Evolutionary conservation across 305 asterid species (phyloP), one percentile per base, ranked within the genome.

Genomic region (Fraxinus paxiana): DNA sequence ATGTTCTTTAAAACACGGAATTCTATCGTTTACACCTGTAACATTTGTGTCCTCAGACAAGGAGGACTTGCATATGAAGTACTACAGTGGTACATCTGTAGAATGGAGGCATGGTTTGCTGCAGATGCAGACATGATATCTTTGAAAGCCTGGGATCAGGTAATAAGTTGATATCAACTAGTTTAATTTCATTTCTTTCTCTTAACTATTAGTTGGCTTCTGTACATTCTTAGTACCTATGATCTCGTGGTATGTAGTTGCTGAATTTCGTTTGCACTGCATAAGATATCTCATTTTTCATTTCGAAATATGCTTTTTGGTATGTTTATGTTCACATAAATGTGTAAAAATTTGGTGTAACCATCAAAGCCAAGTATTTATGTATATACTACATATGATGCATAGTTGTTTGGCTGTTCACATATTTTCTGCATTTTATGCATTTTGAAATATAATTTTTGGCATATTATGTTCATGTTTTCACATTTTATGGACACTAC

Each of bases 71-170:
- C 98, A 9, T 84, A 86, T 78, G 92, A 96, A 88, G 99, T 96
- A 78, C 79, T 94, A 86, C 97, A 96, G 84, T 96, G 99, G 99
- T 96, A 87, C 90, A 86, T 96, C 69, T 94, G 98, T 85, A 89
- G 99, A 90, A 96, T 96, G 98, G 99, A 96, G 86, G 99, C 99
- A 63, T 96, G 99, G 99, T 96, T 96, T 88, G 98, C 98, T 88
- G 97, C 99, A 17, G 99, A 94, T 92, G 95, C 97, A 71, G 96
- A 92, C 84, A 92, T 89, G 96, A 94, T 94, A 85, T 92, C 98
- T 76, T 92, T 92, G 87, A 91, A 91, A 83, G 93, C 94, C 81
- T 96, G 98, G 98, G 98, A 96, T 87, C 94, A 96, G 96, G 99
- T 28, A 28, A 28, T 83, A 87, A 85, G 91, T 86, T 76, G 76